Evolutionary conservation across 495 filamentous ascomycete genomes (phyloP).

Genomic region (Cercophora newfieldiana): DNA sequence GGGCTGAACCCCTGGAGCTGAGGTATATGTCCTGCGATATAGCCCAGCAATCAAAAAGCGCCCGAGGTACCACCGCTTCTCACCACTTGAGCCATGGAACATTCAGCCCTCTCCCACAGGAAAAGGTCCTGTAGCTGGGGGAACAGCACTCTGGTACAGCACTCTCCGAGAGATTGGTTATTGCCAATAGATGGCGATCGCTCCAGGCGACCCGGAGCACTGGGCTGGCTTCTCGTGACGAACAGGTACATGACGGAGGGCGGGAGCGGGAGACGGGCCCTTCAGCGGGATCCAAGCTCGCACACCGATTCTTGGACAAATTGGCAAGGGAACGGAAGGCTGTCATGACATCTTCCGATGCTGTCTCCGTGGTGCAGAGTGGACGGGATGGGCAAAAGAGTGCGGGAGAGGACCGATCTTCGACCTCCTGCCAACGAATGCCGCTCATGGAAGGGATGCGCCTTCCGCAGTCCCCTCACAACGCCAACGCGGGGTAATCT

Average conservation of each 20-base stretch:
- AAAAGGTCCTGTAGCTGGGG: background rate
- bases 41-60: constrained; percentile 40
- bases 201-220: background rate
- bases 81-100: constrained; percentile 21
- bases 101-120: constrained; percentile 18
- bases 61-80: constrained; percentile 39
- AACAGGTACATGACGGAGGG: constrained; percentile 1
- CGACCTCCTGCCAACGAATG: background rate
- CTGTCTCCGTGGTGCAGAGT: background rate
- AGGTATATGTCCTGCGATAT: constrained; percentile 32
- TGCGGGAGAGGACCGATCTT: background rate
- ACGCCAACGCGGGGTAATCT: background rate
- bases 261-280: background rate
- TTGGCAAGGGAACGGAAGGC: too few species aligned
- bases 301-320: background rate
- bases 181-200: constrained; percentile 1
- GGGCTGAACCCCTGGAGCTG: constrained; percentile 13
- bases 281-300: background rate
- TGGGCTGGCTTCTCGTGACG: background rate
- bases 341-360: background rate
- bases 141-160: constrained; percentile 2
- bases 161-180: background rate
- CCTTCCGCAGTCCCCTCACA: background rate
- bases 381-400: background rate
- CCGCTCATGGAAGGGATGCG: too few species aligned